Percentiles rank a stretch among this genome's conserved stretches.
Evolutionary conservation across 208 protist species (phyloP).

Genomic region (Kentomonas sorsogonicus): DNA sequence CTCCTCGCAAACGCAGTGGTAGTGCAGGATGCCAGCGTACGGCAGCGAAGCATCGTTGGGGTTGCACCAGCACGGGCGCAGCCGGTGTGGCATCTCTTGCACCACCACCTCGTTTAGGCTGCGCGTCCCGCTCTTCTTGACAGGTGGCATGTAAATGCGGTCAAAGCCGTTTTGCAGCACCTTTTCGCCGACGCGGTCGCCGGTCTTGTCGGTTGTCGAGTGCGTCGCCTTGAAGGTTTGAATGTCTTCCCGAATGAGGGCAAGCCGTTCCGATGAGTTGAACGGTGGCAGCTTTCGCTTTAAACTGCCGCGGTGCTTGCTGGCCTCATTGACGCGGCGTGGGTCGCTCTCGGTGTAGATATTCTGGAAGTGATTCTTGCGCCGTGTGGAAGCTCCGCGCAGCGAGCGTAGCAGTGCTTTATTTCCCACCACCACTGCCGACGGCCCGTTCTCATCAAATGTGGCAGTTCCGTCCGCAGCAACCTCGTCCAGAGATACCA

Average conservation of each 20-base stretch:
- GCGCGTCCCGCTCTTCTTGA: neutral
- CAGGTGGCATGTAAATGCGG: neutral
- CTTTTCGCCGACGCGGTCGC: neutral
- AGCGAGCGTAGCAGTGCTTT: no score
- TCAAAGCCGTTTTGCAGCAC: conserved; percentile 5
- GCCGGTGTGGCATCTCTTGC: conserved; percentile 14
- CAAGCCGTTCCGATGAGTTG: neutral
- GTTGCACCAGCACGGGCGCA: conserved; percentile 81
- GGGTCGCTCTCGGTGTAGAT: neutral
- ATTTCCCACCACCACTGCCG: no score
- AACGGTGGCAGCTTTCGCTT: neutral
- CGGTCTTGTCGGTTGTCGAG: neutral
- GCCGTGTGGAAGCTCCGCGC: no score
- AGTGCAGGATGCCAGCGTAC: conserved; percentile 69
- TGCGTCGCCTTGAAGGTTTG: neutral
- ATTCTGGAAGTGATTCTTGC: no score
- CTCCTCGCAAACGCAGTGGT: conserved; percentile 71
- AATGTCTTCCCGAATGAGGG: neutral
- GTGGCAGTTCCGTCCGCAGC: no score
- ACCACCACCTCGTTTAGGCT: conserved; percentile 16
- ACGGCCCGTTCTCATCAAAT: no score
- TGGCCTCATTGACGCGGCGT: neutral
- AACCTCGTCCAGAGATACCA: no score
- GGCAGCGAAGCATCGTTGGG: conserved; percentile 39
- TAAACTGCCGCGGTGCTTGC: neutral